Evolutionary conservation across 306 rosid species (phyloP).

Genomic region (Vigna unguiculata): DNA sequence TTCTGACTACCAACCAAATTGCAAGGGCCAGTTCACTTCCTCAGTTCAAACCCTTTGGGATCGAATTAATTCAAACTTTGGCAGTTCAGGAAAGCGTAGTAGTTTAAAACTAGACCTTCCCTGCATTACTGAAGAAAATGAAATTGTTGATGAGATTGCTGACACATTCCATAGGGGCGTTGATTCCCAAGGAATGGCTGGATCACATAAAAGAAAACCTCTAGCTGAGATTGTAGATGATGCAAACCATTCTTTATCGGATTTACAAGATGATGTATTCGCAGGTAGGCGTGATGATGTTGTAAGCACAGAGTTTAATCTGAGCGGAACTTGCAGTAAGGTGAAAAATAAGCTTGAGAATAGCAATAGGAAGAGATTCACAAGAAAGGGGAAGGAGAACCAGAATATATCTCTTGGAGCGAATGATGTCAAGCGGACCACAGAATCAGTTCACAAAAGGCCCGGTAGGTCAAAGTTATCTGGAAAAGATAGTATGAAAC

Average conservation of each 20-base stretch:
- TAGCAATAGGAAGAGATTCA: conserved; percentile 52
- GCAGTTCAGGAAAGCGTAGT: conserved; percentile 75
- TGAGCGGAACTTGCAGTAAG: conserved; percentile 57
- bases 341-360: conserved; percentile 56
- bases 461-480: conserved; percentile 67
- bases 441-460: conserved; percentile 56
- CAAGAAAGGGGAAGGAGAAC: conserved; percentile 61
- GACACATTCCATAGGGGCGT: conserved; percentile 52
- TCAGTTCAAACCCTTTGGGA: conserved; percentile 84
- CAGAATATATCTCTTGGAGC: conserved; percentile 57
- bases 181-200: conserved; percentile 44
- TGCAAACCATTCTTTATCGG: conserved; percentile 53
- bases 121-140: conserved; percentile 86
- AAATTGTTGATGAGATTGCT: conserved; percentile 70
- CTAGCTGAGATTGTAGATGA: conserved; percentile 63
- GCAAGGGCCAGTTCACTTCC: conserved; percentile 53
- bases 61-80: conserved; percentile 54
- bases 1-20: conserved; percentile 64
- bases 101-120: conserved; percentile 84
- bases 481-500: conserved; percentile 60
- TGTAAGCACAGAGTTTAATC: conserved; percentile 55
- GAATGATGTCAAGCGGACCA: conserved; percentile 57
- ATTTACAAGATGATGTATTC: conserved; percentile 56
- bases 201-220: conserved; percentile 60
- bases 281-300: conserved; percentile 63